Evolutionary conservation across 805 yeast genomes (phyloP), one percentile per base, ranked within the genome.

Genomic region (Huiozyma sinensis): DNA sequence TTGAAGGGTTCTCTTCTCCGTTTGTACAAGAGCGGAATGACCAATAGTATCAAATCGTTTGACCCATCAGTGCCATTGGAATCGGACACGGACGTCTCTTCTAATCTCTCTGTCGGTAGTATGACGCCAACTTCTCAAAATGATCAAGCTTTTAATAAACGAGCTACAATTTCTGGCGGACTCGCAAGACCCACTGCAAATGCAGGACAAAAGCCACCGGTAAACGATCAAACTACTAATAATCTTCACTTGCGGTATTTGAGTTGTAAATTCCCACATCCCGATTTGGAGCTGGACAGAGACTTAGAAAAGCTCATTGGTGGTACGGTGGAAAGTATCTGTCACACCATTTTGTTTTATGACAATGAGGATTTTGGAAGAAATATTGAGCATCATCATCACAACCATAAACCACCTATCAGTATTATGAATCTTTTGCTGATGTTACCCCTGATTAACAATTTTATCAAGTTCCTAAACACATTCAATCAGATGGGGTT

Each of bases 261-360:
- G 9, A 72, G 73, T 6, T 68, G 69, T 28, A 58, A 55, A 3
- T 75, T 69, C 47, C 83, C 84, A 7, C 89, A 81, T 54, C 87
- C 87, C 6, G 77, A 74, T 39, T 56, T 81, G 29, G 67, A 63
- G 32, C 48, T 76, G 45, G 85, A 81, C 54, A 57, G 61, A 12
- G 57, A 65, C 4, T 35, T 27, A 10, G 71, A 74, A 17, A 72
- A 73, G 13, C 64, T 73, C 17, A 50, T 70, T 6, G 69, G 74
- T 24, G 85, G 85, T 13, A 58, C 85, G 0, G 55, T 76, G 8
- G 96, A 88, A 59, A 75, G 88, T 39, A 69, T 88, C 33, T 76
- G 89, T 44, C 97, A 89, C 63, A 74, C 83, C 3, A 66, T 85
- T 28, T 58, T 87, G 11, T 80, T 79, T 58, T 44, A 37, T 12